Evolutionary conservation across 352 stramenopile genomes (phyloP).

Genomic region (Pythium guiyangense): DNA sequence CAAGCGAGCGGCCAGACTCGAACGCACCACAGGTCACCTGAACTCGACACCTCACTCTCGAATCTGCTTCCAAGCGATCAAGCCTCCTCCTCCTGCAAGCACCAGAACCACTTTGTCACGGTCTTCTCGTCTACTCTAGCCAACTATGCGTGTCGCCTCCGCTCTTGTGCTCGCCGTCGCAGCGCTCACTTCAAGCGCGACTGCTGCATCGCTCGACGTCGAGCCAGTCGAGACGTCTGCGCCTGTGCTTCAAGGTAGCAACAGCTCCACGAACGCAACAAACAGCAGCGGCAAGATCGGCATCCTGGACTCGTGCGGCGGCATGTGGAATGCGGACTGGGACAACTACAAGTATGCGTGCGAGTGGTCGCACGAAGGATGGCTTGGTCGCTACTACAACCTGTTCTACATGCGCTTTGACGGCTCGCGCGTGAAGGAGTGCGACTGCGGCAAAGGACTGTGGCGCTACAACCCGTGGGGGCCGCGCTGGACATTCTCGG

Average conservation of each 20-base stretch:
- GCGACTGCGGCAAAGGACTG: background rate
- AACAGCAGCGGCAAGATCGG: background rate
- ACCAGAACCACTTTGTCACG: no score
- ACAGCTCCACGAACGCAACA: background rate
- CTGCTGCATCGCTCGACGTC: no score
- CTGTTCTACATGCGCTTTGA: slow-evolving; percentile 7
- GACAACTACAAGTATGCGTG: no score
- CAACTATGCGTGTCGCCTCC: no score
- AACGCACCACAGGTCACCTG: no score
- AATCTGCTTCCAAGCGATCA: no score
- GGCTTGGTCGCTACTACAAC: slow-evolving; percentile 2
- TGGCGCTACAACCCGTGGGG: background rate
- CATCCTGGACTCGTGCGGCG: background rate
- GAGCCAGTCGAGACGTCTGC: background rate
- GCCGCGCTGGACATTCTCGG: background rate
- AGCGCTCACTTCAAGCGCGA: no score
- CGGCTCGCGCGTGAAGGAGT: background rate
- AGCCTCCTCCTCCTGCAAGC: no score
- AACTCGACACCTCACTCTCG: no score
- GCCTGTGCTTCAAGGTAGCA: background rate
- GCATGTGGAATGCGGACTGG: slow-evolving; percentile 8
- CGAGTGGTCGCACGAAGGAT: slow-evolving; percentile 1
- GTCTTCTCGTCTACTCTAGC: no score
- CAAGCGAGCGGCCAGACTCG: no score
- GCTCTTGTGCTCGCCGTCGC: no score